Base-by-base conservation (phyloP, 2,329 filamentous ascomycete species). In the Thelonectria rubi region DNA sequence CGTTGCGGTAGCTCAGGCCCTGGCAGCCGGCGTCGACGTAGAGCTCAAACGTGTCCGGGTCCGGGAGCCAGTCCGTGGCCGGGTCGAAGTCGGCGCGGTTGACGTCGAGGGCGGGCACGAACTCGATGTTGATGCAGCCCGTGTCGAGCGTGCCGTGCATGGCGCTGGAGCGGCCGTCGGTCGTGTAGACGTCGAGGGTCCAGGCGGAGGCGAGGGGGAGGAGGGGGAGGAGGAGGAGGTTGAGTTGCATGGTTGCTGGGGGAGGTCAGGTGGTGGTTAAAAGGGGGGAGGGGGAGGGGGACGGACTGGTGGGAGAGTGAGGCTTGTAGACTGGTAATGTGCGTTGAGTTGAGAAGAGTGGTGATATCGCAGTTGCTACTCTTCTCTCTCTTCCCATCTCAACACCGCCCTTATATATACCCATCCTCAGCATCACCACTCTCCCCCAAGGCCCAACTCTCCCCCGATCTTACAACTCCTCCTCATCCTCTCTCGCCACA, bases 51-150 rank as follows among this genome's bases (percentile, higher is more conserved):
- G 47, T 46, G 12, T 42, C 53, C 10, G 58, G 58, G 40, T 60
- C 53, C 1, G 52, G 40, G 20, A 47, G 30, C 21, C 34, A 42
- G 20, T 32, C 12, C 9, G 53, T 57, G 53, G 30, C 53, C 9
- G 53, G 52, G 52, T 56, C n/a, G 32, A 60, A 60, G 39, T 47
- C 46, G 52, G 50, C 47, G 32, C 24, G 53, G 48, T 57, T 57
- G 46, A 57, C 46, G 40, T 56, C 15, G 5, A 57, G 42, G 14
- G 39, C 39, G 10, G 53, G 58, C 4, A 20, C 37, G 37, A 48
- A 57, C 1, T 15, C 48, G 12, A 61, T 52, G 21, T 56, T 18
- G 17, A 50, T 56, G 53, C 58, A 60, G 14, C 24, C 32, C 21
- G 18, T 39, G 12, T 47, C 58, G 4, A 9, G 26, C 1, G 39